Evolutionary conservation across 768 basidiomycete genomes (phyloP), one percentile per base, ranked within the genome.

Genomic region (Mycena polygramma): DNA sequence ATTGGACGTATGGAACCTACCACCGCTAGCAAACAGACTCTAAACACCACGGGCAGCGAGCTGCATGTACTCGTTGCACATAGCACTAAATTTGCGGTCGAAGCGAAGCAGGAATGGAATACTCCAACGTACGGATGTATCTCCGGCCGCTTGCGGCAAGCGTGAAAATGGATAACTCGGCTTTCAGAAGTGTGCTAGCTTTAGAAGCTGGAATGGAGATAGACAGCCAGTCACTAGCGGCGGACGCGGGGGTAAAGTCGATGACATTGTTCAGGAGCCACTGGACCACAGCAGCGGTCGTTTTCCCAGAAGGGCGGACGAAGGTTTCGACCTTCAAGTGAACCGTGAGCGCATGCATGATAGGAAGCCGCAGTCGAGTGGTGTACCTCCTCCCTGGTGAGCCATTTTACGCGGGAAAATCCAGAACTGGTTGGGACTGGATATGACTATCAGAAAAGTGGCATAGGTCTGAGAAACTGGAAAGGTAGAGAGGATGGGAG

Each of bases 21-120:
- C 49, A 46, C 89, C 88, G 19, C 85, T 84, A 26, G 82, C 77
- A 77, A 87, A 87, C 24, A 84, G 71, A 26, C 89, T 41, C 7
- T 86, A 85, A n/a, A 85, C 77, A 20, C 88, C 89, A 2, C 88
- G 85, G 9, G 82, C 82, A 22, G 87, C 84, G 35, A 89, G 82
- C 49, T 75, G 68, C 62, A 66, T 66, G 58, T 72, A 72, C 45
- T 57, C 48, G 58, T 68, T 49, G 48, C 69, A 70, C 66, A 70
- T 70, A 5, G 66, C 71, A 24, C 70, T 71, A 30, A n/a, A 39
- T 39, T 7, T 39, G 39, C 39, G 39, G 39, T 39, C 74, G 62
- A 8, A 79, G 68, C 15, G 69, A 68, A 13, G 66, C 69, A 39
- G 78, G 78, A 20, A 79, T 67, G 20, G 75, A 76, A 68, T 79